Conservation (phyloP, 352 stramenopile species). For the Phytophthora aleatoria region DNA sequence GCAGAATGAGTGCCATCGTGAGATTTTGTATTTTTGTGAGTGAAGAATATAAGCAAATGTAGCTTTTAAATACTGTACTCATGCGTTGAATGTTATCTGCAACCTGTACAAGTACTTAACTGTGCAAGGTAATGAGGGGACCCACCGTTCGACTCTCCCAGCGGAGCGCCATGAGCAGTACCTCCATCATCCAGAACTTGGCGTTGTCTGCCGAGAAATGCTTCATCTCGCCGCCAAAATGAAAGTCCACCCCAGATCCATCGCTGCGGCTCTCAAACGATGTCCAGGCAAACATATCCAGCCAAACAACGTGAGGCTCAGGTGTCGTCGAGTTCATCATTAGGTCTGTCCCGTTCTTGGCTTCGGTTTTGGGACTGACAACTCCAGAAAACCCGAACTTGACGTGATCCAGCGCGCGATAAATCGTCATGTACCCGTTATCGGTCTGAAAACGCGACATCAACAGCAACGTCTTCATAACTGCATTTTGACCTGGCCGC, state of each 20-base stretch:
- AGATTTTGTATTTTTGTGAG: conserved; percentile 5
- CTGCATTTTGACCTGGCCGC: conserved; percentile 21
- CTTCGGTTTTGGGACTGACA: not conserved
- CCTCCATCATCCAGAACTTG: conserved; percentile 42
- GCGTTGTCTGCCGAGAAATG: conserved; percentile 38
- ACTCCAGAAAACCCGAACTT: conserved; percentile 26
- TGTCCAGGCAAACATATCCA: conserved; percentile 43
- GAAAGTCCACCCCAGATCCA: conserved; percentile 24
- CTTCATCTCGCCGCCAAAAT: conserved; percentile 40
- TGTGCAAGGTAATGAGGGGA: conserved; percentile 29
- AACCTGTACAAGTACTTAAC: conserved; percentile 4
- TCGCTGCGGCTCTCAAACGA: conserved; percentile 30
- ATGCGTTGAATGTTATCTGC: not conserved
- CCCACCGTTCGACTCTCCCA: conserved; percentile 34
- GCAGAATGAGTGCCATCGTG: conserved; percentile 18
- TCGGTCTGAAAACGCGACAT: conserved; percentile 43
- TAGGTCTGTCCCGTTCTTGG: not conserved
- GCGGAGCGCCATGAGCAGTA: conserved; percentile 38
- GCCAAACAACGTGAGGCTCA: conserved; percentile 28
- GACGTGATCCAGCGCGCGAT: conserved; percentile 41
- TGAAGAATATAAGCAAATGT: not conserved
- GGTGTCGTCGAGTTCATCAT: not conserved
- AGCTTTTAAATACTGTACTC: conserved; percentile 24
- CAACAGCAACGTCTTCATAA: conserved; percentile 46
- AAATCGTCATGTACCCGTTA: conserved; percentile 44